phyloP scores from a whole-genome alignment of 2,329 filamentous ascomycete genomes.

The Dothistroma pini region DNA sequence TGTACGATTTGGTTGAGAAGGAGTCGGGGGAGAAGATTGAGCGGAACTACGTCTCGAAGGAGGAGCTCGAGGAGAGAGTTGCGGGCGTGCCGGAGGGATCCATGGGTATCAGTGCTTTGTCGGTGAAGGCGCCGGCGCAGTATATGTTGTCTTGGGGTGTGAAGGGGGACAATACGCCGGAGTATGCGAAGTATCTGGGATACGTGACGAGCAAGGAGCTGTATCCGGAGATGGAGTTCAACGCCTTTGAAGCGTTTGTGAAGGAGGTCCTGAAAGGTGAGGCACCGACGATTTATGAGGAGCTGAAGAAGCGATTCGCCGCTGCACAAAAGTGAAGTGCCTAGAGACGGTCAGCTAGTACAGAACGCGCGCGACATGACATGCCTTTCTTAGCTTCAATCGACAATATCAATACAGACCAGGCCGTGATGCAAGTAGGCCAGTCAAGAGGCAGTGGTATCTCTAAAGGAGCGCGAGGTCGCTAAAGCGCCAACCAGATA shows the following conservation, averaged over 20 bases:
- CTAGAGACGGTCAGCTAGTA: neutral
- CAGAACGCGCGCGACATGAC: neutral
- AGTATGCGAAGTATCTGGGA: constrained; percentile 51
- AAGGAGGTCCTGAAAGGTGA: constrained; percentile 42
- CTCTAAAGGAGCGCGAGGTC: constrained; percentile 21
- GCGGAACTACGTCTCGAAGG: constrained; percentile 33
- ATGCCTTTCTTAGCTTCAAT: neutral
- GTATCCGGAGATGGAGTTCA: constrained; percentile 50
- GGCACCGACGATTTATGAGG: constrained; percentile 22
- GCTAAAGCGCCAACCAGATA: constrained; percentile 17
- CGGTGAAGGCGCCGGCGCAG: constrained; percentile 36
- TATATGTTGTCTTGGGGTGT: constrained; percentile 48
- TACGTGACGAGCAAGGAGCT: constrained; percentile 50
- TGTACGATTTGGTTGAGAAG: constrained; percentile 47
- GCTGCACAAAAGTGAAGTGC: constrained; percentile 41
- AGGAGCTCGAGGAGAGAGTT: constrained; percentile 36
- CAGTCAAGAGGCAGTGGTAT: constrained; percentile 11
- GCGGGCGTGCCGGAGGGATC: constrained; percentile 25
- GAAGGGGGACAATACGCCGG: constrained; percentile 52
- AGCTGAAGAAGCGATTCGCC: constrained; percentile 42
- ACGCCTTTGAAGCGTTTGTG: constrained; percentile 40
- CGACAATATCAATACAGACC: constrained; percentile 7
- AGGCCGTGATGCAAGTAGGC: neutral
- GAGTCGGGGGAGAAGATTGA: constrained; percentile 47
- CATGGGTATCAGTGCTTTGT: neutral